phyloP scores from a whole-genome alignment of 2,329 filamentous ascomycete species.

The Aureobasidium sp. region DNA sequence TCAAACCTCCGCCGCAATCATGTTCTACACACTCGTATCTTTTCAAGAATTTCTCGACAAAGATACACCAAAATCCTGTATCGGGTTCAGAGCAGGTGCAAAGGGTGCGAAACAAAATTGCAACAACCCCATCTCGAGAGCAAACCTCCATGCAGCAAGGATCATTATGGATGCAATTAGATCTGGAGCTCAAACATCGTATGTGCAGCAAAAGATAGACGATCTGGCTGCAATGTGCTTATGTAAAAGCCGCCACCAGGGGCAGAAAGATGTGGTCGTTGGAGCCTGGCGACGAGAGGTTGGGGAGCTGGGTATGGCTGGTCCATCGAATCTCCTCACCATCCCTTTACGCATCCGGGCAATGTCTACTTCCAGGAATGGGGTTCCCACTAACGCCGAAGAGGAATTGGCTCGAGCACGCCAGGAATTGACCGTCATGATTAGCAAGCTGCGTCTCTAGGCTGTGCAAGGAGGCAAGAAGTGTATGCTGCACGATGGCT shows the following conservation, averaged over 20 bases:
- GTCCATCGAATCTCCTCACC: too few relatives aligned
- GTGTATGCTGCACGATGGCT: too few relatives aligned
- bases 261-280: too few relatives aligned
- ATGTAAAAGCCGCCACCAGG: not conserved
- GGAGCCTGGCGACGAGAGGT: too few relatives aligned
- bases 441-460: too few relatives aligned
- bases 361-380: too few relatives aligned
- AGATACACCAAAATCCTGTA: not conserved
- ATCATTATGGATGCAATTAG: not conserved
- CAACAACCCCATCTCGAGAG: not conserved
- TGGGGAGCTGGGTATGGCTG: too few relatives aligned
- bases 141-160: fast-evolving
- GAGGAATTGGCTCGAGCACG: too few relatives aligned
- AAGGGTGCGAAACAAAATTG: not conserved
- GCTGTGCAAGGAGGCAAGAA: too few relatives aligned
- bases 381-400: too few relatives aligned
- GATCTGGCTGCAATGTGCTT: not conserved
- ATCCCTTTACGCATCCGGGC: too few relatives aligned
- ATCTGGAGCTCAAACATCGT: not conserved
- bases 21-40: not conserved
- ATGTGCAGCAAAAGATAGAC: not conserved
- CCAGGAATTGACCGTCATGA: too few relatives aligned
- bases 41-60: not conserved
- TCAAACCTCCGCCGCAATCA: not conserved
- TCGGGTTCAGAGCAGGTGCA: not conserved